Conservation (phyloP, 2,329 filamentous ascomycete genomes). For the Pseudogymnoascus pannorum region DNA sequence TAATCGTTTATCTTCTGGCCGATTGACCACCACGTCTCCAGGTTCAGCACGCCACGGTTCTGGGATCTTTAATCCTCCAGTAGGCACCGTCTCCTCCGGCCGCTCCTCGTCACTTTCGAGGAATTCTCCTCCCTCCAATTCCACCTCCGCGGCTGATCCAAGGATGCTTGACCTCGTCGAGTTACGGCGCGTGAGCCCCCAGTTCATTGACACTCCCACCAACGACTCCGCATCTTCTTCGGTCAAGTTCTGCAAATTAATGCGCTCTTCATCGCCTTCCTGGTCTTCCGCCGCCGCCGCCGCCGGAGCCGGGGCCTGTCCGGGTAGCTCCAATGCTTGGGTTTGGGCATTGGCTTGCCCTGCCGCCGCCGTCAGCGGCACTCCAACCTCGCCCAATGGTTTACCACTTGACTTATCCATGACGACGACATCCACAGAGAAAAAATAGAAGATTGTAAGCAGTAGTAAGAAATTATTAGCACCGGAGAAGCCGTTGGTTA, state of each 20-base stretch:
- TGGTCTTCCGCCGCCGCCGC: not conserved
- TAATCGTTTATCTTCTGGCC: constrained; percentile 27
- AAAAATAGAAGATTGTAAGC: not conserved
- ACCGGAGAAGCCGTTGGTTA: not conserved
- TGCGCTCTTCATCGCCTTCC: not conserved
- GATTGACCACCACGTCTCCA: constrained; percentile 31
- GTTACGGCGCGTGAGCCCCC: constrained; percentile 47
- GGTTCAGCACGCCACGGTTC: constrained; percentile 38
- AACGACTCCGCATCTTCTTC: constrained; percentile 52
- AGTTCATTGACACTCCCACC: constrained; percentile 52
- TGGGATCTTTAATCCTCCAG: not conserved
- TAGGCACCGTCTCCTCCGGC: constrained; percentile 14
- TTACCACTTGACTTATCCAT: not conserved
- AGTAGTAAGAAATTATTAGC: not conserved
- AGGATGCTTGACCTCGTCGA: constrained; percentile 25
- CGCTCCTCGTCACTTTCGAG: constrained; percentile 32
- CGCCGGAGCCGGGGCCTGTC: not conserved
- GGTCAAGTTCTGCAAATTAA: constrained; percentile 11
- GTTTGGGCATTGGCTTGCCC: not conserved
- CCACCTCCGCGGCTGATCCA: constrained; percentile 41
- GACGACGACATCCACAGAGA: not conserved
- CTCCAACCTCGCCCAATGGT: not conserved
- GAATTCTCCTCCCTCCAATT: constrained; percentile 37
- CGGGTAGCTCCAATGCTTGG: not conserved
- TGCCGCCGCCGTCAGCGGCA: not conserved